Evolutionary conservation across 176 grass and related monocot species (phyloP).

Genomic region (Ananas comosus): DNA sequence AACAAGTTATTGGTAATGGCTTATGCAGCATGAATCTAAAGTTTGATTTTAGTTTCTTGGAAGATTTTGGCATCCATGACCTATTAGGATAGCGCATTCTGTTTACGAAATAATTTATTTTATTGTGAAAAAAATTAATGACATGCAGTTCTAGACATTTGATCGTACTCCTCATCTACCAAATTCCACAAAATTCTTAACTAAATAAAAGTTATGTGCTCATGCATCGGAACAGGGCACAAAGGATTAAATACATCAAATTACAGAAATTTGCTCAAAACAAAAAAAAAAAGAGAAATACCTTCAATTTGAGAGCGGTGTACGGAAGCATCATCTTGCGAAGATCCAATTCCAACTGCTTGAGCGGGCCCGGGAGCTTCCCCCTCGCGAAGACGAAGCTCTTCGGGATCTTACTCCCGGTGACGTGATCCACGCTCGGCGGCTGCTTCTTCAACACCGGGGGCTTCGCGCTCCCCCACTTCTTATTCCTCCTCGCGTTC

Average conservation of each 20-base stretch:
- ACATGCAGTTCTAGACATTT: too few species aligned
- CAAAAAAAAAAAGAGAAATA: not conserved
- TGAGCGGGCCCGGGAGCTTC: slow-evolving; percentile 62
- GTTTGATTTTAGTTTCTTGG: too few species aligned
- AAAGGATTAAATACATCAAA: not conserved
- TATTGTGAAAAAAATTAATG: too few species aligned
- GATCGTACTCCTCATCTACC: too few species aligned
- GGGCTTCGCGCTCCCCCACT: slow-evolving; percentile 21
- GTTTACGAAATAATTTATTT: too few species aligned
- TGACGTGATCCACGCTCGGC: slow-evolving; percentile 68
- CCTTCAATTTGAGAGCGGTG: slow-evolving; percentile 42
- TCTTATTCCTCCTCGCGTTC: slow-evolving; percentile 18
- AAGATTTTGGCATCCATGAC: too few species aligned
- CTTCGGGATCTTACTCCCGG: slow-evolving; percentile 77
- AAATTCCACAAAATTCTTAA: too few species aligned
- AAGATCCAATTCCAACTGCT: slow-evolving; percentile 72
- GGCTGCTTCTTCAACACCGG: slow-evolving; percentile 51
- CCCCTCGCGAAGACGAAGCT: slow-evolving; percentile 87
- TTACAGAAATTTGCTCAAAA: not conserved
- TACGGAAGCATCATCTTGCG: slow-evolving; percentile 42
- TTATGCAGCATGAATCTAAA: too few species aligned
- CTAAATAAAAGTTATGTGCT: too few species aligned
- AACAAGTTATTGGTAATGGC: too few species aligned
- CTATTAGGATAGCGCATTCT: too few species aligned
- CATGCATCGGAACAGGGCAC: not conserved